These are phyloP conservation scores for Pelargonium nanum DNA, from an alignment of 345 rosid genomes.

Conservation along the genomic window DNA sequence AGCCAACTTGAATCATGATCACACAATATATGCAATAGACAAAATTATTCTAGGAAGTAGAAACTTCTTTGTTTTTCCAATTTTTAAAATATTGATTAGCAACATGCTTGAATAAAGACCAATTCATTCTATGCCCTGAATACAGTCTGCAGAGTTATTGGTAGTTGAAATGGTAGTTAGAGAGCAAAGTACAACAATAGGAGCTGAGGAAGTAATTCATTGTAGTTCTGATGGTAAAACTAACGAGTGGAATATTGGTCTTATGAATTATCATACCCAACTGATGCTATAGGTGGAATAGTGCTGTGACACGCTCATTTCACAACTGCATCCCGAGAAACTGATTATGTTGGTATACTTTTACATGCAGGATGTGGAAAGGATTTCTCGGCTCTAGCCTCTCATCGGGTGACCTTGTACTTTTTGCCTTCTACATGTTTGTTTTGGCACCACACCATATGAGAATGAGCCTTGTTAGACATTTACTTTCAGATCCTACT, in stretches of 20 bases:
- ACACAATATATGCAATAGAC: background rate
- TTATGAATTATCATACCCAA: too few species aligned
- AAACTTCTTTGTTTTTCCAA: too few species aligned
- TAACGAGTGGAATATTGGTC: background rate
- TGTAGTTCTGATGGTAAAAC: too few species aligned
- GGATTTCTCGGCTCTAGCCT: conserved; percentile 89
- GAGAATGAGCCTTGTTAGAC: conserved; percentile 67
- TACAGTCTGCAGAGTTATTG: too few species aligned
- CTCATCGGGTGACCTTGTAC: conserved; percentile 70
- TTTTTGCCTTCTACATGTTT: conserved; percentile 81
- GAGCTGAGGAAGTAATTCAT: too few species aligned
- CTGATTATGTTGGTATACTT: background rate
- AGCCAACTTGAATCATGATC: background rate
- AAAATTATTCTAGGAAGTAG: too few species aligned
- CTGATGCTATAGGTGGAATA: too few species aligned
- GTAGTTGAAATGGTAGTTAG: too few species aligned
- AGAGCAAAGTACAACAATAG: too few species aligned
- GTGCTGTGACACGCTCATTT: background rate
- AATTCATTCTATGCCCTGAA: too few species aligned
- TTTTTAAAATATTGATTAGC: too few species aligned
- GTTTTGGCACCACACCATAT: conserved; percentile 64
- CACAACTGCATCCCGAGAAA: background rate
- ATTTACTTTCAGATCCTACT: conserved; percentile 75
- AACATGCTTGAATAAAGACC: too few species aligned
- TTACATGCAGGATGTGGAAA: conserved; percentile 71